Conservation (phyloP, 108 stramenopile species). For the Seminavis robusta region DNA sequence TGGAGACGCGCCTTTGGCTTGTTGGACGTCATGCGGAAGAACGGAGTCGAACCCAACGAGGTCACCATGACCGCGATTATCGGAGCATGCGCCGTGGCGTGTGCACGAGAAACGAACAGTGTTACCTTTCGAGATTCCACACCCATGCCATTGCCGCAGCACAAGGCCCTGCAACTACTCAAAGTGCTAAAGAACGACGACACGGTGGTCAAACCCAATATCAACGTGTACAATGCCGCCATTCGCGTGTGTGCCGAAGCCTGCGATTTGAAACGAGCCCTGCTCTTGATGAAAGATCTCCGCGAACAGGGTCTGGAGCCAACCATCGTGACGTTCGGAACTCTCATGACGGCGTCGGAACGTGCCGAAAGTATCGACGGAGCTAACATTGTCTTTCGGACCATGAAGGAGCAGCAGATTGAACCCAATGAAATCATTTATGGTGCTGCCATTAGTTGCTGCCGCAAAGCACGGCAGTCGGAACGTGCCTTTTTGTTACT, state of each 20-base stretch:
- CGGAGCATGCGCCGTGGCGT: constrained; percentile 70
- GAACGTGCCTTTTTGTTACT: constrained; percentile 62
- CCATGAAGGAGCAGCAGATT: constrained; percentile 51
- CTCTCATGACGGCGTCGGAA: constrained; percentile 83
- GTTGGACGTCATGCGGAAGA: constrained; percentile 58
- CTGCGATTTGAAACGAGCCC: constrained; percentile 55
- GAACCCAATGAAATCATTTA: constrained; percentile 74
- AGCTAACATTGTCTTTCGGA: constrained; percentile 58
- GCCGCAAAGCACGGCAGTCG: constrained; percentile 58
- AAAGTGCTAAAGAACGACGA: constrained; percentile 53
- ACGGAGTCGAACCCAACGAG: constrained; percentile 69
- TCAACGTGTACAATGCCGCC: constrained; percentile 80
- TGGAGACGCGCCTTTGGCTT: constrained; percentile 63
- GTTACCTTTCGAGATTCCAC: too few relatives aligned
- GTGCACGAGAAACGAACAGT: constrained; percentile 14
- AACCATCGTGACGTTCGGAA: constrained; percentile 72
- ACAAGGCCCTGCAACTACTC: constrained; percentile 62
- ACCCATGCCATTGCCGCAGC: constrained; percentile 31
- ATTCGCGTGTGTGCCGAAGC: constrained; percentile 83
- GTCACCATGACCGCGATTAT: constrained; percentile 69
- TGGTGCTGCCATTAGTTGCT: constrained; percentile 81
- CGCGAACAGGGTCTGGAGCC: constrained; percentile 46
- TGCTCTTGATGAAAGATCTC: constrained; percentile 49
- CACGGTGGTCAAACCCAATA: constrained; percentile 62
- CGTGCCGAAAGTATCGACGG: constrained; percentile 57